A percentile compares a stretch with the other conserved stretches of the same genome.
phyloP scores from a whole-genome alignment of 202 grass and related monocot genomes.

The Hordeum pubiflorum region DNA sequence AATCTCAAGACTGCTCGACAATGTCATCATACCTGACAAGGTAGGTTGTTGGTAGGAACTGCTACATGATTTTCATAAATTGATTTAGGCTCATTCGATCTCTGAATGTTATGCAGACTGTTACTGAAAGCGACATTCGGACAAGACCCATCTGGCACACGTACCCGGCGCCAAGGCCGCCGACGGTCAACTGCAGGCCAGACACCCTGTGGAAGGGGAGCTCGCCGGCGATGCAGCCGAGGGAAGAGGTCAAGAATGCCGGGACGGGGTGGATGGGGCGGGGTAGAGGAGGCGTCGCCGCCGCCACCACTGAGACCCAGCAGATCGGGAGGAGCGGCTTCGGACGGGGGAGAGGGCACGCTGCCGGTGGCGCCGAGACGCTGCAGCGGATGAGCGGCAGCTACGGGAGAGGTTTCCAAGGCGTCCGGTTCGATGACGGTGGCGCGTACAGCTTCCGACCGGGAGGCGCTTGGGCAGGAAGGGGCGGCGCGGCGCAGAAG shows the following conservation, averaged over 20 bases:
- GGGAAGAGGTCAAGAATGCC: conserved; percentile 22
- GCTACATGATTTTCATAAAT: not conserved
- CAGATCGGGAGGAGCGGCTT: not conserved
- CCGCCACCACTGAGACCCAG: not conserved
- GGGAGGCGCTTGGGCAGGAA: not conserved
- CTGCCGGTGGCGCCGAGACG: not conserved
- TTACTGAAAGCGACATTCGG: conserved; percentile 24
- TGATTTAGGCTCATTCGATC: not conserved
- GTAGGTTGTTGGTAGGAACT: not conserved
- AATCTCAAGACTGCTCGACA: conserved; percentile 31
- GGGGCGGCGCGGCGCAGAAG: not conserved
- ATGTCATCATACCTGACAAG: conserved; percentile 30
- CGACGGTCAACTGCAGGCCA: not conserved
- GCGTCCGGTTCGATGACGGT: not conserved
- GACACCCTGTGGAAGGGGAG: conserved; percentile 20
- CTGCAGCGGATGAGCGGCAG: not conserved
- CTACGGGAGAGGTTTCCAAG: not conserved
- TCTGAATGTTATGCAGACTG: conserved; percentile 3
- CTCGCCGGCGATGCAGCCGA: not conserved
- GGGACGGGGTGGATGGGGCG: conserved; percentile 16
- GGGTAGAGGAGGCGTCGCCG: not conserved
- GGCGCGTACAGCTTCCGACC: not conserved
- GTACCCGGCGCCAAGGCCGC: not conserved
- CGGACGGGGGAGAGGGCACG: not conserved
- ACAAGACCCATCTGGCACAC: conserved; percentile 28